Conservation (phyloP, 2,329 filamentous ascomycete genomes). For the Cladosporium sp. region DNA sequence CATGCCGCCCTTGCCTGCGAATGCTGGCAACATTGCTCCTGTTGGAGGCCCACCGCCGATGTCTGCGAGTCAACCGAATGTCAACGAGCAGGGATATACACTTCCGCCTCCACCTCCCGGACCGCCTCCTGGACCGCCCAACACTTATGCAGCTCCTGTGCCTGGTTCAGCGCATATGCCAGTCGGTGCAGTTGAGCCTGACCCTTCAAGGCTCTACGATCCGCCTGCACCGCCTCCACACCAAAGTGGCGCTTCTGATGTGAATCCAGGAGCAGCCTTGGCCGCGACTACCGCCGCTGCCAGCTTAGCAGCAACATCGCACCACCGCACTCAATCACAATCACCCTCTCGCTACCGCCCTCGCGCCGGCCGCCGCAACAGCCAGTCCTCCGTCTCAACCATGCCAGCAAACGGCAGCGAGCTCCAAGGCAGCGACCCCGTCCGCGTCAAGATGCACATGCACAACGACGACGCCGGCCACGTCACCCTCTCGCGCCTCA, state of each 20-base stretch:
- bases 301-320: slow-evolving; percentile 26
- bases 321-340: slow-evolving; percentile 29
- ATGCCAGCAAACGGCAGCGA: slow-evolving; percentile 11
- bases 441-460: slow-evolving; percentile 65
- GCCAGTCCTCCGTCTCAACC: slow-evolving; percentile 25
- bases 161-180: slow-evolving; percentile 37
- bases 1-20: slow-evolving; percentile 37
- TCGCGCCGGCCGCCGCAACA: slow-evolving; percentile 22
- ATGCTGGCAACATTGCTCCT: slow-evolving; percentile 31
- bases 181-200: slow-evolving; percentile 43
- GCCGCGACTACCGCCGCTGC: slow-evolving; percentile 30
- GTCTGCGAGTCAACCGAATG: slow-evolving; percentile 18
- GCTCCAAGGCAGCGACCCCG: slow-evolving; percentile 44
- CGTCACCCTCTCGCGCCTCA: slow-evolving; percentile 60
- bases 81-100: slow-evolving; percentile 18
- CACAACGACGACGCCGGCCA: slow-evolving; percentile 60
- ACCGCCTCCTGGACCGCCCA: slow-evolving; percentile 33
- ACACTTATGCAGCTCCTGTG: slow-evolving; percentile 27
- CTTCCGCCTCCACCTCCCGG: slow-evolving; percentile 37
- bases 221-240: slow-evolving; percentile 28
- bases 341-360: slow-evolving; percentile 31
- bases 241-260: not conserved
- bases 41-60: not conserved
- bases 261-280: slow-evolving; percentile 28
- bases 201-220: slow-evolving; percentile 36